Percentiles rank a stretch among this genome's conserved stretches.
Evolutionary conservation across 225 moss, liverwort and hornwort genomes (phyloP).

Genomic region (Sphagnum tenellum): DNA sequence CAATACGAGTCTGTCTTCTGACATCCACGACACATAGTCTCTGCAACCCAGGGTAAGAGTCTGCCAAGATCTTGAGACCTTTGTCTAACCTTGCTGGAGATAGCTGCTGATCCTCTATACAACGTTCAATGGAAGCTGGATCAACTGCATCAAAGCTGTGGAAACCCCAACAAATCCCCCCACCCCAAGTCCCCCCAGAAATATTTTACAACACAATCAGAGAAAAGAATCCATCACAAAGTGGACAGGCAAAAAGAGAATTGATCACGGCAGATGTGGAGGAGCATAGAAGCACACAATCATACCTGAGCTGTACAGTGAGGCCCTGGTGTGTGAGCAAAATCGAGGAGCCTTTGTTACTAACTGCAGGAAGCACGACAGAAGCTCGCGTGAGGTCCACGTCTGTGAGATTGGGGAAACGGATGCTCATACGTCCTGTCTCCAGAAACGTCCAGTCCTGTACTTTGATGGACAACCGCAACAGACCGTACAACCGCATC

Average conservation of each 20-base stretch:
- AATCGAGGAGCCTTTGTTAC: slow-evolving; percentile 7
- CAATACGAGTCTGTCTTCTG: slow-evolving; percentile 35
- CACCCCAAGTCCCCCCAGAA: too few relatives aligned
- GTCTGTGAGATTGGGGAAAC: slow-evolving; percentile 79
- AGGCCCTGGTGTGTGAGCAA: slow-evolving; percentile 55
- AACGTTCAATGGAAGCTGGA: slow-evolving; percentile 56
- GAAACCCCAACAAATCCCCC: too few relatives aligned
- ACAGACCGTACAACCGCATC: slow-evolving; percentile 56
- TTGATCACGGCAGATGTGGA: background rate
- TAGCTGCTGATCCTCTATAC: slow-evolving; percentile 73
- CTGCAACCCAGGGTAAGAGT: slow-evolving; percentile 74
- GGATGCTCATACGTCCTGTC: slow-evolving; percentile 55
- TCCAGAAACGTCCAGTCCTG: slow-evolving; percentile 86
- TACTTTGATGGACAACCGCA: slow-evolving; percentile 54
- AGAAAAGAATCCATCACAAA: too few relatives aligned
- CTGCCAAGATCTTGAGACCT: slow-evolving; percentile 64
- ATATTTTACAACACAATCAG: too few relatives aligned
- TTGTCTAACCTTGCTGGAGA: slow-evolving; percentile 48
- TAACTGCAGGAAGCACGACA: background rate
- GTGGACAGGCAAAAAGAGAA: too few relatives aligned
- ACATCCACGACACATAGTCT: slow-evolving; percentile 82
- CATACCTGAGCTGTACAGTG: slow-evolving; percentile 40
- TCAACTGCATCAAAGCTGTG: slow-evolving; percentile 35
- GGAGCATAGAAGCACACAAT: background rate
- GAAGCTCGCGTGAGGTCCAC: slow-evolving; percentile 36